Evolutionary conservation across 768 basidiomycete genomes (phyloP).

Genomic region (Calocybe gangraenosa): DNA sequence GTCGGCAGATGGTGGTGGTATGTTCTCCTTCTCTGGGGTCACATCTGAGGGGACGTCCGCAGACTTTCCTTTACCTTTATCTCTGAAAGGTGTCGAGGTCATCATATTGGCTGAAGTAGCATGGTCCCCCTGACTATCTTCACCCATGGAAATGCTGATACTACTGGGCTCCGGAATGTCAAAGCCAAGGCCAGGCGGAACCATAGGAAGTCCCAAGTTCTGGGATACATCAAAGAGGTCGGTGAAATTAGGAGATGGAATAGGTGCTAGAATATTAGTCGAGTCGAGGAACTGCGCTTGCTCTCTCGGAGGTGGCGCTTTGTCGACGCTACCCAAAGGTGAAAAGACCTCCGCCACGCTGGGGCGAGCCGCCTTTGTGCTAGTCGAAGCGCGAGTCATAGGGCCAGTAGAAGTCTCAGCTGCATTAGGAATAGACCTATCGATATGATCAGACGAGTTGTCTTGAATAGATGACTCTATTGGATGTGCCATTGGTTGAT

Average conservation of each 20-base stretch:
- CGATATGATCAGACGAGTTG: conserved; percentile 24
- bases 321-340: conserved; percentile 25
- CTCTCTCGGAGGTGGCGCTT: conserved; percentile 8
- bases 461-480: conserved; percentile 18
- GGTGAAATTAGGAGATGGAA: conserved; percentile 40
- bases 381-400: conserved; percentile 27
- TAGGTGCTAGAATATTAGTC: conserved; percentile 29
- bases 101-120: conserved; percentile 20
- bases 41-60: conserved; percentile 18
- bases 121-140: conserved; percentile 16
- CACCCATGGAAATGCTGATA: conserved; percentile 27
- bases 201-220: conserved; percentile 46
- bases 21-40: conserved; percentile 15
- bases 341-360: conserved; percentile 50
- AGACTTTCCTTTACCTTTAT: conserved; percentile 38
- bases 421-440: conserved; percentile 20
- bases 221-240: conserved; percentile 59
- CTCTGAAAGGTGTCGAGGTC: conserved; percentile 43
- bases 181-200: conserved; percentile 40
- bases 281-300: conserved; percentile 21
- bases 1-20: background rate
- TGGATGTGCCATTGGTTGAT: conserved; percentile 25
- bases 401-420: conserved; percentile 22
- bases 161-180: conserved; percentile 31
- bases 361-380: conserved; percentile 36